A percentile compares a stretch with the other conserved stretches of the same genome.
Conservation (phyloP, 2,329 filamentous ascomycete species). For the Tricladium varicosporioides region DNA sequence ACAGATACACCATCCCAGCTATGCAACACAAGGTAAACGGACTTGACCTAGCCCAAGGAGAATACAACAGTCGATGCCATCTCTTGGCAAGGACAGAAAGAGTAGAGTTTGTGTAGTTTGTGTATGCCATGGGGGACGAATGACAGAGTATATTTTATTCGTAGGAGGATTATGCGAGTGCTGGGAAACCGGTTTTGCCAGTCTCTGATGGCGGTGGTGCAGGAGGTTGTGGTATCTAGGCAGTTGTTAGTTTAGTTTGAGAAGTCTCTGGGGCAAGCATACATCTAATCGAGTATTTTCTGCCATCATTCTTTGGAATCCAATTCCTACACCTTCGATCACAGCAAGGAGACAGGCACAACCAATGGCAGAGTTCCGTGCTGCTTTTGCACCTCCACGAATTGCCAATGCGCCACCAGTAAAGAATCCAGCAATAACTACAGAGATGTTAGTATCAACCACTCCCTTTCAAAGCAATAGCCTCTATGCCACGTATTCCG, state of each 20-base stretch:
- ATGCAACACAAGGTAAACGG: conserved; percentile 27
- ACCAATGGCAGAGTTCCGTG: conserved; percentile 92
- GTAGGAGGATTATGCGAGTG: conserved; percentile 26
- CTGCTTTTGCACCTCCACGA: conserved; percentile 86
- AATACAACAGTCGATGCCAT: conserved; percentile 29
- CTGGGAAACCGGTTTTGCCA: conserved; percentile 31
- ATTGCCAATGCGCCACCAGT: conserved; percentile 91
- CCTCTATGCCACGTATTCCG: background rate
- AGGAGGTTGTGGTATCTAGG: conserved; percentile 29
- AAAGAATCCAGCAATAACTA: conserved; percentile 90
- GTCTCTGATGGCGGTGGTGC: conserved; percentile 31
- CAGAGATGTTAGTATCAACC: conserved; percentile 13
- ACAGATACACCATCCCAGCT: conserved; percentile 30
- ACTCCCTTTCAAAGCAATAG: background rate
- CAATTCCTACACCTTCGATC: conserved; percentile 96
- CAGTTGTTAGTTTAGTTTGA: conserved; percentile 6
- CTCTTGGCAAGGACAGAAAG: conserved; percentile 29
- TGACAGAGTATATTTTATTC: conserved; percentile 16
- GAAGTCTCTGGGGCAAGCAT: conserved; percentile 22
- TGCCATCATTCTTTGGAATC: conserved; percentile 91
- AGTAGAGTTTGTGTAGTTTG: conserved; percentile 30
- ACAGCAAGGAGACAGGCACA: conserved; percentile 92
- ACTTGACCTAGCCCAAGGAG: conserved; percentile 24
- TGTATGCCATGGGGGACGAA: conserved; percentile 21
- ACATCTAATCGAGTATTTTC: conserved; percentile 83